phyloP scores from a whole-genome alignment of 2,329 filamentous ascomycete genomes.

The Fusarium concolor region DNA sequence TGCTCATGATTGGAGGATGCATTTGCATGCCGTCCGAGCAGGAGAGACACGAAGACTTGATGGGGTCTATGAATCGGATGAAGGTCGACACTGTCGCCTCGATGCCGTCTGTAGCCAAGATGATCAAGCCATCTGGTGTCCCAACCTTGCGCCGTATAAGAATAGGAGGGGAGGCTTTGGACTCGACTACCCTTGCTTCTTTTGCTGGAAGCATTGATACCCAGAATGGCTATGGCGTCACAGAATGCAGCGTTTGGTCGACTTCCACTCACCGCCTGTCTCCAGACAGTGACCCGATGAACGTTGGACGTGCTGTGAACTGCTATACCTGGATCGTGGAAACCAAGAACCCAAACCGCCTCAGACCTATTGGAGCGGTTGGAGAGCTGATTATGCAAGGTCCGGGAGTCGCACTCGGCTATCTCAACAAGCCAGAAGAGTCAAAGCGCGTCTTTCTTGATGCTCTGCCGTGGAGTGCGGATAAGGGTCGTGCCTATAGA shows the following conservation, averaged over 20 bases:
- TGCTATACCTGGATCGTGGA: background rate
- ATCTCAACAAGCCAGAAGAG: background rate
- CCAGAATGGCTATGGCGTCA: background rate
- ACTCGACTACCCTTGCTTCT: background rate
- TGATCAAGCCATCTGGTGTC: background rate
- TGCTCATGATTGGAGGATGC: background rate
- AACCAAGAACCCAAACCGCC: background rate
- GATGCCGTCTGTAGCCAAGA: background rate
- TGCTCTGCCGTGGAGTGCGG: background rate
- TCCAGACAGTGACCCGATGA: background rate
- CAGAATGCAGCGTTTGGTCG: background rate
- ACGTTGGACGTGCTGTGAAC: background rate
- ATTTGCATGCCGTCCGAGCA: background rate
- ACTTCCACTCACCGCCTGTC: background rate
- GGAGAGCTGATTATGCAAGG: background rate
- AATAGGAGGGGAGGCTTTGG: background rate
- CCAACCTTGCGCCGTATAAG: background rate
- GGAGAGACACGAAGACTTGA: background rate
- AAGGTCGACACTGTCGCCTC: background rate
- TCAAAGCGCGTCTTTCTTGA: background rate
- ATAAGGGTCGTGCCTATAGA: background rate
- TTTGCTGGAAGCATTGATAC: background rate
- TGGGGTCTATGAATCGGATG: background rate
- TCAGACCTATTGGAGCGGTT: background rate
- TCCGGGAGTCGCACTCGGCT: background rate